phyloP scores from a whole-genome alignment of 1,139 yeast genomes.

The Geotrichum phurueaensis region DNA sequence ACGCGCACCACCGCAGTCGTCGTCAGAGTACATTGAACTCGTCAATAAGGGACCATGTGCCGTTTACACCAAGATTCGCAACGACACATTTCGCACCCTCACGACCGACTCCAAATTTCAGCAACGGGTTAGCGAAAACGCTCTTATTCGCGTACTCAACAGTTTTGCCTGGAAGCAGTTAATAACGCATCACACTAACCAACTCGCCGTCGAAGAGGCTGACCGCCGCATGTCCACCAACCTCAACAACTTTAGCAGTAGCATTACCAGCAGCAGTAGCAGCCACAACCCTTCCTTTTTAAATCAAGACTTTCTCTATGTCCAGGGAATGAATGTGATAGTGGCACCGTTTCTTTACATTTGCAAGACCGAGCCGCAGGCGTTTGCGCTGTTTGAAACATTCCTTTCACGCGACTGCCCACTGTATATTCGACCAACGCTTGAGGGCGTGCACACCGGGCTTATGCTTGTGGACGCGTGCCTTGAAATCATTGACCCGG shows the following conservation, averaged over 20 bases:
- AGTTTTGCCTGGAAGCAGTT: conserved; percentile 55
- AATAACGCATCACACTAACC: conserved; percentile 12
- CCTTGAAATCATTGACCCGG: conserved; percentile 66
- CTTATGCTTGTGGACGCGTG: conserved; percentile 59
- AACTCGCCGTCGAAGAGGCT: conserved; percentile 1
- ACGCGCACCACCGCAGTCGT: conserved; percentile 54
- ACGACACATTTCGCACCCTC: conserved; percentile 83
- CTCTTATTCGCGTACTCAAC: conserved; percentile 63
- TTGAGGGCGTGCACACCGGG: conserved; percentile 82
- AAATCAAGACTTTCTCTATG: conserved; percentile 42
- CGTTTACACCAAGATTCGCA: conserved; percentile 64
- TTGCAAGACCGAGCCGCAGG: conserved; percentile 79
- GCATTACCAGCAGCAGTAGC: neutral
- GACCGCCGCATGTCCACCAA: conserved; percentile 5
- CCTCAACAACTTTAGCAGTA: neutral
- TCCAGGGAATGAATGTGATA: conserved; percentile 86
- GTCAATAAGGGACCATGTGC: conserved; percentile 53
- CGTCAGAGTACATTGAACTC: conserved; percentile 49
- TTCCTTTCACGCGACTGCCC: conserved; percentile 63
- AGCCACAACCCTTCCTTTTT: conserved; percentile 3
- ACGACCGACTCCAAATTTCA: conserved; percentile 69
- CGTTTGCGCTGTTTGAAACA: conserved; percentile 62
- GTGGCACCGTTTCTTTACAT: conserved; percentile 80
- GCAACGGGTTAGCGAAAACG: conserved; percentile 58
- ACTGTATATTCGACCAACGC: conserved; percentile 66